Percentiles rank a stretch among this genome's conserved stretches.
phyloP scores from a whole-genome alignment of 495 filamentous ascomycete species.

The Beverwykella pulmonaria region DNA sequence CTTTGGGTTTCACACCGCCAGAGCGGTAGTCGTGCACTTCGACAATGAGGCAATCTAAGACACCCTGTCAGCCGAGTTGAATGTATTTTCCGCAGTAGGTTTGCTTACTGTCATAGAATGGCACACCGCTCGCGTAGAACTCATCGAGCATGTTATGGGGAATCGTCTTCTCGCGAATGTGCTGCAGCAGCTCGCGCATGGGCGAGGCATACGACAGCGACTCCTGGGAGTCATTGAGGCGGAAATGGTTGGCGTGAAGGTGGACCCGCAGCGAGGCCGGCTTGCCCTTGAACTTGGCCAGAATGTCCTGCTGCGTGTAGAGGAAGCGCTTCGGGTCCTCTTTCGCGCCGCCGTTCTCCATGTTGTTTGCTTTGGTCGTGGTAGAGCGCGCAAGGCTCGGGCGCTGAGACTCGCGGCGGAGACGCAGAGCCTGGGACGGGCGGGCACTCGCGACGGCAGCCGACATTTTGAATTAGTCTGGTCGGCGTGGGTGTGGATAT shows the following conservation, averaged over 20 bases:
- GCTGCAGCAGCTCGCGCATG: constrained; percentile 81
- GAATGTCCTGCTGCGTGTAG: constrained; percentile 68
- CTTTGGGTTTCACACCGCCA: constrained; percentile 57
- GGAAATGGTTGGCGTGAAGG: constrained; percentile 80
- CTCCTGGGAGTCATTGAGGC: constrained; percentile 93
- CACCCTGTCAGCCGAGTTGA: background rate
- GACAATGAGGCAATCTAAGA: constrained; percentile 77
- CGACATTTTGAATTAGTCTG: constrained; percentile 12
- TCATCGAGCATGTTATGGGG: constrained; percentile 77
- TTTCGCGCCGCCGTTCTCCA: constrained; percentile 23
- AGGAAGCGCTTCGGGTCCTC: constrained; percentile 37
- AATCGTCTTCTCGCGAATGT: constrained; percentile 66
- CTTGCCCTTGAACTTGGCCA: constrained; percentile 75
- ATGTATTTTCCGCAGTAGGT: background rate
- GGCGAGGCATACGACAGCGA: constrained; percentile 88
- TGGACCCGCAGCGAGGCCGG: constrained; percentile 85
- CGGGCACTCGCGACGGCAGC: constrained; percentile 18
- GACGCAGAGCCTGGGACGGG: constrained; percentile 36
- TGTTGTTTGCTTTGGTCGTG: constrained; percentile 24
- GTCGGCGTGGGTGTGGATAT: background rate
- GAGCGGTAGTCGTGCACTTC: constrained; percentile 84
- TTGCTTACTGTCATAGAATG: constrained; percentile 82
- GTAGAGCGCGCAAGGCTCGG: constrained; percentile 30
- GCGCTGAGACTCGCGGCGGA: constrained; percentile 41
- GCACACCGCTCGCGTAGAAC: constrained; percentile 63